Percentiles rank a stretch among this genome's conserved stretches.
phyloP scores from a whole-genome alignment of 768 basidiomycete species.

The Phanerochaete sordida region DNA sequence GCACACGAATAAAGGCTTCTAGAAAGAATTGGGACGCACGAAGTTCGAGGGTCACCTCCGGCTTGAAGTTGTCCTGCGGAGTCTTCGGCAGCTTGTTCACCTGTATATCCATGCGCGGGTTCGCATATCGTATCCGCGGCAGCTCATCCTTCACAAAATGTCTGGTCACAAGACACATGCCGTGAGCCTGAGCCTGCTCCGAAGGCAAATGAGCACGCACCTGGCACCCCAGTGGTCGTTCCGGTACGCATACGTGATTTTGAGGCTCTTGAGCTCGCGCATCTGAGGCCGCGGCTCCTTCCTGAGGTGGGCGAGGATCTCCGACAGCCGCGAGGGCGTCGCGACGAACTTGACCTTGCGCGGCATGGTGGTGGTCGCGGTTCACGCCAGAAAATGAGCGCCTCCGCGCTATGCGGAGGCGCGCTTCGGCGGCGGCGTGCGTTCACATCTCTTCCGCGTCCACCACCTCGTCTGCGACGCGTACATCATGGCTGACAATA shows the following conservation, averaged over 20 bases:
- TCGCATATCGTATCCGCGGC: slow-evolving; percentile 73
- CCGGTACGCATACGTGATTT: slow-evolving; percentile 51
- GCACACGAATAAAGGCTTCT: background rate
- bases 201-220: slow-evolving; percentile 33
- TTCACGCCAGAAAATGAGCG: background rate
- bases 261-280: slow-evolving; percentile 45
- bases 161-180: slow-evolving; percentile 32
- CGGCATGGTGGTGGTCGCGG: slow-evolving; percentile 20
- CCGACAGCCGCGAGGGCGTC: slow-evolving; percentile 55
- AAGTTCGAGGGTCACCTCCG: slow-evolving; percentile 59
- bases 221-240: slow-evolving; percentile 77
- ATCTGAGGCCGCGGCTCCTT: slow-evolving; percentile 49
- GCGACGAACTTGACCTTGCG: slow-evolving; percentile 28
- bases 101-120: slow-evolving; percentile 60
- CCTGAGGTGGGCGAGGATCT: slow-evolving; percentile 49
- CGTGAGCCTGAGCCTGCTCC: background rate
- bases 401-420: background rate
- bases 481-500: slow-evolving; percentile 10
- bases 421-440: background rate
- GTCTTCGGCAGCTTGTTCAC: slow-evolving; percentile 55
- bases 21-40: slow-evolving; percentile 41
- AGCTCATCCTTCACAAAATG: slow-evolving; percentile 81
- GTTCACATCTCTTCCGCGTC: background rate
- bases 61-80: slow-evolving; percentile 51
- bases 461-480: background rate